Base-by-base conservation (phyloP, 371 early-diverging fungal genomes). In the Apophysomyces ossiformis region DNA sequence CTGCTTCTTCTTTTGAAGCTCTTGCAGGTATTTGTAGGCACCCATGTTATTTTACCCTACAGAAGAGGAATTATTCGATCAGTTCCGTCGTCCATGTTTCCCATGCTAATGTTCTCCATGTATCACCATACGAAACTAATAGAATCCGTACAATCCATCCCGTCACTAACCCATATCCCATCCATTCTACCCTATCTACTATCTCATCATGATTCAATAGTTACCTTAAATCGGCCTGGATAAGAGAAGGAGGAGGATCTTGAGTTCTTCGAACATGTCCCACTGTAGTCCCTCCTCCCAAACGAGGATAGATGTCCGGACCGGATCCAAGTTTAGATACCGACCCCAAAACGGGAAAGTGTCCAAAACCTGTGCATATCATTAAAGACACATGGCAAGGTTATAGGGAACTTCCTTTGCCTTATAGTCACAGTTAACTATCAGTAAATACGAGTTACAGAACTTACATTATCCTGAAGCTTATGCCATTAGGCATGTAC, bases 1-100 rank as follows among this genome's bases (percentile, higher is more conserved):
- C 88, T 99, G 99, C 91, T 98, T 99, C 93, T 97, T 95, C 88
- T 95, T 96, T 84, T 93, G 90, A 71, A 99, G 91, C 88, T 97
- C 97, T 89, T 95, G 95, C 73, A 99, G 89, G 85, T 98, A 98
- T 86, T 97, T 93, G 87, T 94, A 92, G 71, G 96, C 95, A 45
- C 46, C 46, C 46, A 45, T 45, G 46, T 45, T 45, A 13, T 45
- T 45, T 45, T 45, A 45, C 46, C 46, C 46, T 45, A 45, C 12
- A 45, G 16, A 45, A 26, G 32, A 26, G 32, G 43, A 45, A 45
- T 45, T 6, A 45, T n/a, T 45, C 46, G 46, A 45, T 45, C 16
- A 45, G 46, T 18, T 13, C 32, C 32, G 32, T 26, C 32, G 8
- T 45, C 16, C 13, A 45, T 45, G 46, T 45, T 45, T 26, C 1